Percentiles rank a stretch among this genome's conserved stretches.
These are phyloP conservation scores for Flaveria brownii DNA, from an alignment of 129 eudicot genomes.

Conservation along the genomic window DNA sequence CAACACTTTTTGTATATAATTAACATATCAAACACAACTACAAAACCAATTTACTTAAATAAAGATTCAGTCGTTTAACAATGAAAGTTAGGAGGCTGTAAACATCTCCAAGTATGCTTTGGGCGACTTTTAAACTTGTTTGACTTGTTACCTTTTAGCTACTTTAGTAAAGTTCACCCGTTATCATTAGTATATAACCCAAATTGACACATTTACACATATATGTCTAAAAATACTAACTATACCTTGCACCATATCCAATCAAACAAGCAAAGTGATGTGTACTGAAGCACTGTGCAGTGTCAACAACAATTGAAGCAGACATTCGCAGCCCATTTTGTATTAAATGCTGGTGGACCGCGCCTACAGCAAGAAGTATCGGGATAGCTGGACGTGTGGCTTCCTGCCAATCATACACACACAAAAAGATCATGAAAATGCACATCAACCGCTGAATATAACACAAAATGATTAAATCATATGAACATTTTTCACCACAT, in stretches of 20 bases:
- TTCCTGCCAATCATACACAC: conserved; percentile 50
- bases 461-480: conserved; percentile 9
- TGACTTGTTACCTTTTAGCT: not conserved
- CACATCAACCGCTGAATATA: conserved; percentile 2
- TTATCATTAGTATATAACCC: conserved; percentile 13
- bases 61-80: not conserved
- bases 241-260: conserved; percentile 99
- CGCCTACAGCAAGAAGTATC: conserved; percentile 98
- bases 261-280: conserved; percentile 99
- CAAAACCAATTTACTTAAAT: not conserved
- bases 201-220: conserved; percentile 22
- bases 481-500: not conserved
- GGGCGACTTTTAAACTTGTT: not conserved
- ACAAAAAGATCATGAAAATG: conserved; percentile 10
- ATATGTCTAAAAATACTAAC: not conserved
- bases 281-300: conserved; percentile 99
- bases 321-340: conserved; percentile 96
- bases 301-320: conserved; percentile 96
- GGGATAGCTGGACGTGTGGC: conserved; percentile 98
- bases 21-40: not conserved
- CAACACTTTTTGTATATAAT: not conserved
- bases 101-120: not conserved
- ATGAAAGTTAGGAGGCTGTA: conserved; percentile 7
- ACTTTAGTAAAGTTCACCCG: not conserved
- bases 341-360: conserved; percentile 98